Evolutionary conservation across 2,329 filamentous ascomycete species (phyloP), one percentile per base, ranked within the genome.

Genomic region (Ceratocystis cacaofunesta): DNA sequence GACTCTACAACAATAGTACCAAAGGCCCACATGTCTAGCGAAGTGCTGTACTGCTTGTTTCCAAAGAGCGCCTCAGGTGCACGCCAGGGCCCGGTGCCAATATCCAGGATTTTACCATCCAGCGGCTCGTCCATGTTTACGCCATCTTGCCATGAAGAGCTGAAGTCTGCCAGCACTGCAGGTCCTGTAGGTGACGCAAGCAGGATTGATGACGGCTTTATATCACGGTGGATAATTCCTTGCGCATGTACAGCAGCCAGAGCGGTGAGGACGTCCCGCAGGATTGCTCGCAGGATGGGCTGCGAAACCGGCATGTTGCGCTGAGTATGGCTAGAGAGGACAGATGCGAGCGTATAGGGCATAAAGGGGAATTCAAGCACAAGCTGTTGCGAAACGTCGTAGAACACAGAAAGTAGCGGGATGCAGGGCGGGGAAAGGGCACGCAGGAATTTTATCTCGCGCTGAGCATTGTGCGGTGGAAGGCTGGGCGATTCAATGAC

Each of bases 21-120:
- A 0, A 88, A 82, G 3, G 86, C 88, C 94, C 95, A 99, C 76
- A 97, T 85, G 74, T 99, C 94, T 2, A 97, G 80, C 7, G 82
- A 79, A 0, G 82, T 74, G 1, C 81, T 82, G 72, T 99, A 99
- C 0, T 78, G 76, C 62, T 81, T 84, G 73, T 92, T 81, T 0
- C 91, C 94, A 72, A 99, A 97, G 5, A 99, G 79, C 0, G 92
- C 82, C 72, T 99, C 95, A 0, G 94, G 94, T 0, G 92, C 83
- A 22, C 95, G 85, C 75, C 99, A 99, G 61, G 88, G 84, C 0
- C 92, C 92, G 1, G 92, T 97, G 44, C 94, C 94, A 30, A 99
- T 89, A 73, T 99, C 95, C 6, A 94, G 86, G 63, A 96, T 88
- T 75, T 97, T 97, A 65, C 79, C 71, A 64, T 83, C 73, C 7